These are phyloP conservation scores for Termitomyces sp. DNA, from an alignment of 768 basidiomycete genomes.

Conservation along the genomic window DNA sequence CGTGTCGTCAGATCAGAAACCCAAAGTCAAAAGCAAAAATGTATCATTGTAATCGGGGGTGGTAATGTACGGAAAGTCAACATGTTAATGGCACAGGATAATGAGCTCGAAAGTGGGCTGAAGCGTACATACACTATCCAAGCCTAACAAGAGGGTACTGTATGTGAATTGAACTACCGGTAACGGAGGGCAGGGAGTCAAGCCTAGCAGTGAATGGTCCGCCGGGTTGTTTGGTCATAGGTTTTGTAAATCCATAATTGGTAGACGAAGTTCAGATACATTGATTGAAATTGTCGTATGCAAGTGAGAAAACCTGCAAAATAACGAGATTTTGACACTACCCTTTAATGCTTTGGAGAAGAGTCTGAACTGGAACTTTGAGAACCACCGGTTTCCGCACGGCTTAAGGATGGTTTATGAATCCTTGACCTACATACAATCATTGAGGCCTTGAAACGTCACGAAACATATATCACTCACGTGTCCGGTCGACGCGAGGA, in stretches of 20 bases:
- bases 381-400: conserved; percentile 10
- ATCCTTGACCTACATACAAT: conserved; percentile 16
- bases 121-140: conserved; percentile 11
- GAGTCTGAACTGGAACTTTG: conserved; percentile 10
- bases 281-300: background rate
- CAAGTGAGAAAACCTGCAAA: background rate
- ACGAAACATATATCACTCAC: conserved; percentile 25
- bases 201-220: background rate
- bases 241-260: conserved; percentile 5
- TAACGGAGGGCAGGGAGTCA: background rate
- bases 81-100: conserved; percentile 1
- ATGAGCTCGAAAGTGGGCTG: conserved; percentile 1
- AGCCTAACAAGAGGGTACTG: conserved; percentile 11
- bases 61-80: conserved; percentile 2
- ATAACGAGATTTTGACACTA: background rate
- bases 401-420: conserved; percentile 17
- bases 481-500: conserved; percentile 31
- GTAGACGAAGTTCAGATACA: background rate
- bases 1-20: background rate
- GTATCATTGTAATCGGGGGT: background rate
- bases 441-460: background rate
- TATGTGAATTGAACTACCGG: conserved; percentile 3
- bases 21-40: background rate
- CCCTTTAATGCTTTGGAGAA: conserved; percentile 8
- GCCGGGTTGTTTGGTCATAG: background rate